Conservation (phyloP, 176 grass and related monocot species). For the Dactylis glomerata region DNA sequence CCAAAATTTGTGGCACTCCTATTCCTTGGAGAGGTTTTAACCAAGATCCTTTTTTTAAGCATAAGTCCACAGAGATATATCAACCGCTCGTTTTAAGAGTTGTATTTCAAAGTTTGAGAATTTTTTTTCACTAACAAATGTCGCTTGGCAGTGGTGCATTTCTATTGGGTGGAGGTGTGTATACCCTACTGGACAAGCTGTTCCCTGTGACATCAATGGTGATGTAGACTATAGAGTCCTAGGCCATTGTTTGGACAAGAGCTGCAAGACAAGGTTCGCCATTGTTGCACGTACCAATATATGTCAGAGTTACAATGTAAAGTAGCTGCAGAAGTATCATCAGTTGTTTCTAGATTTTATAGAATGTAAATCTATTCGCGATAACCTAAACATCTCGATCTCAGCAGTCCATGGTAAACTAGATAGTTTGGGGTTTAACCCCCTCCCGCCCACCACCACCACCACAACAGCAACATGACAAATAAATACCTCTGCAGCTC, state of each 20-base stretch:
- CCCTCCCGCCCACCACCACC: neutral
- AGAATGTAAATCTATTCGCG: neutral
- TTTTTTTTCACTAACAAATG: neutral
- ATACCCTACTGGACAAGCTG: constrained; percentile 73
- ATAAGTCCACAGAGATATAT: neutral
- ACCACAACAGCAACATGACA: neutral
- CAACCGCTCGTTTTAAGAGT: neutral
- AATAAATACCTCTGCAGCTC: neutral
- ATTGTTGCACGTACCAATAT: neutral
- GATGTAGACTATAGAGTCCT: constrained; percentile 65
- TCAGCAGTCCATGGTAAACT: neutral
- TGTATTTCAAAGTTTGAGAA: neutral
- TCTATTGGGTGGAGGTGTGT: constrained; percentile 78
- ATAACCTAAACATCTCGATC: constrained; percentile 1
- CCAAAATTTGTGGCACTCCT: neutral
- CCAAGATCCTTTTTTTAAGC: neutral
- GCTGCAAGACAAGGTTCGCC: neutral
- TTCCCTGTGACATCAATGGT: constrained; percentile 79
- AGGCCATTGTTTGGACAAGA: constrained; percentile 2
- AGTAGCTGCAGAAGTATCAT: neutral
- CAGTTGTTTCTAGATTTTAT: neutral
- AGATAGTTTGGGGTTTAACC: neutral
- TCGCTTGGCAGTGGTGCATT: constrained; percentile 70
- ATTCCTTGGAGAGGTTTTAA: neutral
- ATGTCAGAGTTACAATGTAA: neutral